These are phyloP conservation scores for Penicillium sp. DNA, from an alignment of 2,329 filamentous ascomycete genomes.

Conservation along the genomic window DNA sequence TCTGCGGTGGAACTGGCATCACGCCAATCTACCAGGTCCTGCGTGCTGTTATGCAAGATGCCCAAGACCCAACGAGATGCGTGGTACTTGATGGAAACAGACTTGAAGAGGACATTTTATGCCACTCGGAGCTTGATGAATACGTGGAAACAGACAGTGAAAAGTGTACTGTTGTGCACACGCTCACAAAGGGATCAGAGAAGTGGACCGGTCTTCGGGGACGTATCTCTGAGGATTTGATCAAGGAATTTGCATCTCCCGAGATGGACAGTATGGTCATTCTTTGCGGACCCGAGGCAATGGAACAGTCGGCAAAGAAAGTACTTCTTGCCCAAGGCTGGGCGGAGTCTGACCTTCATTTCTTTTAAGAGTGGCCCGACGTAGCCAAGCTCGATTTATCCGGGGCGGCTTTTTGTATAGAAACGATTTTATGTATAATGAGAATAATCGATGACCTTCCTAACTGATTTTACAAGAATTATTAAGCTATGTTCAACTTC, in stretches of 20 bases:
- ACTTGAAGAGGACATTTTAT: slow-evolving; percentile 78
- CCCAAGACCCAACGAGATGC: slow-evolving; percentile 65
- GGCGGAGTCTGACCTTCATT: slow-evolving; percentile 70
- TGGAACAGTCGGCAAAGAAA: slow-evolving; percentile 68
- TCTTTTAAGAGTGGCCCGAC: slow-evolving; percentile 59
- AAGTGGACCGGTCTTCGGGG: slow-evolving; percentile 70
- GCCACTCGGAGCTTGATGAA: slow-evolving; percentile 68
- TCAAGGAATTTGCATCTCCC: slow-evolving; percentile 58
- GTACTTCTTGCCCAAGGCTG: slow-evolving; percentile 66
- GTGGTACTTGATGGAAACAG: slow-evolving; percentile 79
- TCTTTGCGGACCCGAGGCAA: slow-evolving; percentile 73
- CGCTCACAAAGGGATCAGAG: slow-evolving; percentile 64
- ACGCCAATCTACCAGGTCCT: slow-evolving; percentile 90
- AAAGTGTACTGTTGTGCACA: slow-evolving; percentile 67
- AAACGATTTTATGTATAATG: not conserved
- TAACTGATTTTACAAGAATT: not conserved
- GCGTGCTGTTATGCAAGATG: slow-evolving; percentile 68
- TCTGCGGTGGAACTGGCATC: slow-evolving; percentile 85
- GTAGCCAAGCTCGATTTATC: not conserved
- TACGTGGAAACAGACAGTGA: slow-evolving; percentile 55
- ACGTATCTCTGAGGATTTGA: slow-evolving; percentile 63
- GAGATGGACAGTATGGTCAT: slow-evolving; percentile 64
- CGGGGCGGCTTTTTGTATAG: not conserved
- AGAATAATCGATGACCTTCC: not conserved
- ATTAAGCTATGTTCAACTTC: not conserved